A percentile compares a stretch with the other conserved stretches of the same genome.
Conservation (phyloP, 495 filamentous ascomycete species). For the Xylaria bambusicola region DNA sequence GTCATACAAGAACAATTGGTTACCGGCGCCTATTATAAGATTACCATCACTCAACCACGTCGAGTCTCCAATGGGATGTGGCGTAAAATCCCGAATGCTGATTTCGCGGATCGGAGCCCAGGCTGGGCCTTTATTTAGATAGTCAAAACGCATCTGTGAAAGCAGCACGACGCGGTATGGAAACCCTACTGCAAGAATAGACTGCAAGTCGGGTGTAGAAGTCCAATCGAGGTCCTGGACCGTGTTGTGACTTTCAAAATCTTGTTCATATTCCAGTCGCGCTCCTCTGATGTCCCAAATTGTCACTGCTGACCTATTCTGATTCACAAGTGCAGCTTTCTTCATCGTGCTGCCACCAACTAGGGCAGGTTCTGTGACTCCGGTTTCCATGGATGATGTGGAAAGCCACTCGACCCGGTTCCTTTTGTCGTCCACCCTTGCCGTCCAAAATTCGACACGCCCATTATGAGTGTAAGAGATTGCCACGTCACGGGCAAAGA, state of each 20-base stretch:
- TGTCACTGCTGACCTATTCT: slow-evolving; percentile 71
- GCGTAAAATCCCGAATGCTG: slow-evolving; percentile 76
- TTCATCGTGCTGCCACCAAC: slow-evolving; percentile 84
- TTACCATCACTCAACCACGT: slow-evolving; percentile 84
- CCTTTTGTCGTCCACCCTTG: slow-evolving; percentile 62
- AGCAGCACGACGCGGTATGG: slow-evolving; percentile 79
- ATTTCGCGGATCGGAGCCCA: slow-evolving; percentile 88
- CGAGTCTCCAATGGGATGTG: slow-evolving; percentile 90
- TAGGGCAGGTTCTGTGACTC: slow-evolving; percentile 69
- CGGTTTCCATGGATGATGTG: slow-evolving; percentile 81
- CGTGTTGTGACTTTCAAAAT: slow-evolving; percentile 69
- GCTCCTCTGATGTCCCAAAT: slow-evolving; percentile 89
- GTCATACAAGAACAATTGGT: slow-evolving; percentile 88
- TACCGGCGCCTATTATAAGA: slow-evolving; percentile 85
- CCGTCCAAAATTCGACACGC: slow-evolving; percentile 81
- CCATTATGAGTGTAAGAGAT: slow-evolving; percentile 82
- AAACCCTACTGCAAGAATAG: slow-evolving; percentile 89
- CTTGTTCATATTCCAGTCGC: slow-evolving; percentile 77
- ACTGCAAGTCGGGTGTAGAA: slow-evolving; percentile 87
- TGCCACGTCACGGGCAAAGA: slow-evolving; percentile 84
- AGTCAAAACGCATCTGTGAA: slow-evolving; percentile 93
- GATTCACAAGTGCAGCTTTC: slow-evolving; percentile 82
- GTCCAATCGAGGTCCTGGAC: slow-evolving; percentile 95
- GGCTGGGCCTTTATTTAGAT: slow-evolving; percentile 83
- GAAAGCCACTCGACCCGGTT: slow-evolving; percentile 75